Evolutionary conservation across 441 rosid species (phyloP), one percentile per base, ranked within the genome.

Genomic region (Metrosideros polymorpha): DNA sequence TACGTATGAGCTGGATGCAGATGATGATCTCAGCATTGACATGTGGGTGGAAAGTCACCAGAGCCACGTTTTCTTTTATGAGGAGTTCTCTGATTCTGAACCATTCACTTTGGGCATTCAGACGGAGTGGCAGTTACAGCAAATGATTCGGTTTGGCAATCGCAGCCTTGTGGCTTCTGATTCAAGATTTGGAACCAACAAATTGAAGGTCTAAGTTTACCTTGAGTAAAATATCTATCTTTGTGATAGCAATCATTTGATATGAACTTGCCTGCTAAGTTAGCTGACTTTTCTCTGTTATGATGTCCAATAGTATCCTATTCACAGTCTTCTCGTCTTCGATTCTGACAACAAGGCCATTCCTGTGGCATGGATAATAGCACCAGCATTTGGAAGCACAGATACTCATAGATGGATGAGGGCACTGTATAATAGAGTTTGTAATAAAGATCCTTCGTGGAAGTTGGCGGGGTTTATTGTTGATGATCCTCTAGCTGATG

Each of bases 81-180:
- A 96, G 87, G 95, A 92, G 66, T 93, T 94, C 90, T 94, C 98
- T 89, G 94, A 94, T 61, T 89, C 93, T 30, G 94, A 86, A 55
- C 97, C 99, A 82, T 96, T 96, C 86, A 86, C 90, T 45, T 91
- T 96, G 93, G 98, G 99, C 71, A 93, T 97, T 51, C 99, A 97
- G 86, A 96, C 97, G 29, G 98, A 97, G 89, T 97, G 98, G 99
- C 98, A 97, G 90, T 90, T 97, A 93, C 99, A 96, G 88, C 99
- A 97, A 90, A 93, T 97, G 98, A 95, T 96, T 89, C 96, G 93
- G 54, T 96, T 94, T 92, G 98, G 99, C 53, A 96, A 96, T 88
- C 87, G 91, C 86, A 90, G 96, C 90, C 94, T 96, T 76, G 32
- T 97, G 90, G 98, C 96, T 87, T 96, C 97, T 85, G 98, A 94